Evolutionary conservation across 176 grass and related monocot species (phyloP), one percentile per base, ranked within the genome.

Genomic region (Juncus inflexus): DNA sequence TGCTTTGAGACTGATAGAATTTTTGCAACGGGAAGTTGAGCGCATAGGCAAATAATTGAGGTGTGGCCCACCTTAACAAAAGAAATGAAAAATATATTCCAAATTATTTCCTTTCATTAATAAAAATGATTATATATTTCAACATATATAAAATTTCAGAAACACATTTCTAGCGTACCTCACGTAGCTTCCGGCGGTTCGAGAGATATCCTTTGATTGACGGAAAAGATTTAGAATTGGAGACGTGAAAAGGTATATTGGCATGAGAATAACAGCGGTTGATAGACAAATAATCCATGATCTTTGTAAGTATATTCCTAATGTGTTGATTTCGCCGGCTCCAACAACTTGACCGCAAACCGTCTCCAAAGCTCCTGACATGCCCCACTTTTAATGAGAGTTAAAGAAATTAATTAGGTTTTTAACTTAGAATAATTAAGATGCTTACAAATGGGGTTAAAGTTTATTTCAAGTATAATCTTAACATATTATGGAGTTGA

Each of bases 321-420:
- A 77, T 77, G 86, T 84, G 40, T 67, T 42, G 11, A 76, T 47
- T 65, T 95, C 77, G 36, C 80, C 80, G 0, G 86, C 86, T 0
- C 86, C 83, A 49, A 86, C 77, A 7, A 77, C 90, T 77, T 90
- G 90, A 0, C 90, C 90, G 50, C 75, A 95, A 63, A 90, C 77
- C 11, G 86, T 95, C 70, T 95, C 90, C 41, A 95, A 70, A 3
- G 80, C 90, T 66, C 86, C 86, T 9, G 86, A 82, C 90, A 86
- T 95, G 56, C 90, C 90, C 0, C 83, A 54, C 90, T 86, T 66
- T 73, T 13, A 50, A 42, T 9, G 16, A 42, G 3, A 54, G 14
- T 39, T 50, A 36, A 28, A 28, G 19, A 1, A 28, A 28, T 28
- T 28, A 28, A 28, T 28, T 28, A 28, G 19, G 19, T 28, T 28